Evolutionary conservation across 1,284 basidiomycete species (phyloP).

Genomic region (Fomitopsis pinicola): DNA sequence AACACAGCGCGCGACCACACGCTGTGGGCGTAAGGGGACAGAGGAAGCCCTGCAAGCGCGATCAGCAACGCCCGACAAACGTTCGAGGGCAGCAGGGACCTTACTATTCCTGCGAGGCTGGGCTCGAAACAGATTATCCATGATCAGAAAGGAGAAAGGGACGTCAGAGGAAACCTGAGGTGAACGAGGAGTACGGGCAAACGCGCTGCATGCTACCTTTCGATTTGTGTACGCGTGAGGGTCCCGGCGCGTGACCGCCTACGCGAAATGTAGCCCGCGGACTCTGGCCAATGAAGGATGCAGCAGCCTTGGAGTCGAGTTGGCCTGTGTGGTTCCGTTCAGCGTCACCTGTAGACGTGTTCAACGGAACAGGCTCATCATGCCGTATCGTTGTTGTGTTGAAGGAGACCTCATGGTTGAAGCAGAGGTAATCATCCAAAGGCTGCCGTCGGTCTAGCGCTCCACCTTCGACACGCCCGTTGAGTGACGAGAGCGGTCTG

Average conservation of each 20-base stretch:
- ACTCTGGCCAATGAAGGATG: neutral
- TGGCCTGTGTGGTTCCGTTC: neutral
- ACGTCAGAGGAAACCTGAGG: neutral
- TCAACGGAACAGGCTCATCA: neutral
- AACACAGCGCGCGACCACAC: neutral
- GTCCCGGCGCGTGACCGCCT: conserved; percentile 1
- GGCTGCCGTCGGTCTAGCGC: neutral
- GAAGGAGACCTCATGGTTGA: neutral
- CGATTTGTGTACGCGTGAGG: conserved; percentile 3
- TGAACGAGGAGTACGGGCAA: neutral
- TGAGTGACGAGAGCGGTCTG: neutral
- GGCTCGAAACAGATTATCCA: conserved; percentile 7
- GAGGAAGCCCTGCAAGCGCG: neutral
- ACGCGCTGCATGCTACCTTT: neutral
- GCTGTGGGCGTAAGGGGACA: neutral
- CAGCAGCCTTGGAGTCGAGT: neutral
- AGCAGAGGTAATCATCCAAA: neutral
- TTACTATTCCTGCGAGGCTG: neutral
- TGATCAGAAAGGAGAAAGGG: neutral
- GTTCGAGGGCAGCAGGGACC: neutral
- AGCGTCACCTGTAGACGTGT: neutral
- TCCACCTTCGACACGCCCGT: neutral
- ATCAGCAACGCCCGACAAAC: neutral
- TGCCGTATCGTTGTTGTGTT: neutral
- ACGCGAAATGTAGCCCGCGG: neutral